phyloP scores from a whole-genome alignment of 257 asterid genomes.

The Linaria vulgaris region DNA sequence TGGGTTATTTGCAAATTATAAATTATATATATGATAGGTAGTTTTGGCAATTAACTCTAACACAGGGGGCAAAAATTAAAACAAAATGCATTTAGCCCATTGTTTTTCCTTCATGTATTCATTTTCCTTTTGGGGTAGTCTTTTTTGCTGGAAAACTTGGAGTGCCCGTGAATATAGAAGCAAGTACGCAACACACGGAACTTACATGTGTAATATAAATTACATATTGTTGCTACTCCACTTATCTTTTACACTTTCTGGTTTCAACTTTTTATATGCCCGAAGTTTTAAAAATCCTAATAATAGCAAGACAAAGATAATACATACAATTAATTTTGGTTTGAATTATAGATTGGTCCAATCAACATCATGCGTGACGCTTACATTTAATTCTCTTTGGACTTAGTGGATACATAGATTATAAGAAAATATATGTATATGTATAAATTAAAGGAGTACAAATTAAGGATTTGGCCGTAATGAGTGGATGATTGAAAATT shows the following conservation, averaged over 20 bases:
- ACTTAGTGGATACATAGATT: not conserved
- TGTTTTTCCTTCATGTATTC: not conserved
- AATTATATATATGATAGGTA: too few species aligned
- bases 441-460: not conserved
- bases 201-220: conserved; percentile 34
- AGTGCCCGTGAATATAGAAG: conserved; percentile 52
- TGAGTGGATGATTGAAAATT: conserved; percentile 5
- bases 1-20: too few species aligned
- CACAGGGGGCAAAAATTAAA: too few species aligned
- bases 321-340: too few species aligned
- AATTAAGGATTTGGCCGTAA: not conserved
- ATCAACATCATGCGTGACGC: not conserved
- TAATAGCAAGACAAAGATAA: not conserved
- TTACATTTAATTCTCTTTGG: not conserved
- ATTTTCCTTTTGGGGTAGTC: not conserved
- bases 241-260: conserved; percentile 7
- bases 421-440: not conserved
- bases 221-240: conserved; percentile 12
- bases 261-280: not conserved
- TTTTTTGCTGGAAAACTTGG: conserved; percentile 35
- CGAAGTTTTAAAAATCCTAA: too few species aligned
- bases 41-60: too few species aligned
- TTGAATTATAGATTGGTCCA: too few species aligned
- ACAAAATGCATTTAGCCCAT: too few species aligned
- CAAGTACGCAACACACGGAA: conserved; percentile 29